These are phyloP conservation scores for Schizophyllum amplum DNA, from an alignment of 1,284 basidiomycete species.

Conservation along the genomic window DNA sequence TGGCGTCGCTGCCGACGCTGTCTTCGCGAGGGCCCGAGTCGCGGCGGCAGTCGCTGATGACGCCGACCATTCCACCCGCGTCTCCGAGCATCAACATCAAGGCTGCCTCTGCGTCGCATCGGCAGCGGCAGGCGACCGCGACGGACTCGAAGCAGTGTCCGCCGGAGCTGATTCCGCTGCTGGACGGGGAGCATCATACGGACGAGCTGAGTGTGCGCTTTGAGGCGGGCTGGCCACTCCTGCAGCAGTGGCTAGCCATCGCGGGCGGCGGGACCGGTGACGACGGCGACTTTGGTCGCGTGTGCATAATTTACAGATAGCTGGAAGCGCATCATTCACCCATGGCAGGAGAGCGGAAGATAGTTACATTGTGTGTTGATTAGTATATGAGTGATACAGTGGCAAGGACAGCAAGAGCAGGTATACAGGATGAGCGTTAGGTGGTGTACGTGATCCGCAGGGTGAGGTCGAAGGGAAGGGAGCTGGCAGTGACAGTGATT, in stretches of 20 bases:
- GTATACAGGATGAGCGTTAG: constrained; percentile 18
- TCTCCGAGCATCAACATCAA: constrained; percentile 7
- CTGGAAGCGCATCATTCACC: no score
- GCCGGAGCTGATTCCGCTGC: constrained; percentile 48
- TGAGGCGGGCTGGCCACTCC: constrained; percentile 75
- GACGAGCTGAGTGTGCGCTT: constrained; percentile 85
- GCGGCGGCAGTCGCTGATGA: constrained; percentile 29
- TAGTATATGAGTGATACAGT: background rate
- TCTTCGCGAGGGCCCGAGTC: constrained; percentile 20
- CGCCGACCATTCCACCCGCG: background rate
- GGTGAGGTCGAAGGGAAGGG: constrained; percentile 81
- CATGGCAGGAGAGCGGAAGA: no score
- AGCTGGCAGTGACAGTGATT: constrained; percentile 81
- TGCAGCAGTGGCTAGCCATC: constrained; percentile 67
- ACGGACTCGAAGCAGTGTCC: constrained; percentile 31
- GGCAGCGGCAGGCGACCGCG: constrained; percentile 7
- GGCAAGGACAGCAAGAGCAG: background rate
- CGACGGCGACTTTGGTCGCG: constrained; percentile 31
- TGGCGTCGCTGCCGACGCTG: constrained; percentile 8
- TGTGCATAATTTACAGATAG: constrained; percentile 38
- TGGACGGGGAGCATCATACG: constrained; percentile 87
- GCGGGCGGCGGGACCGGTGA: constrained; percentile 48
- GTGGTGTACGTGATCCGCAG: constrained; percentile 54
- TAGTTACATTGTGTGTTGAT: background rate
- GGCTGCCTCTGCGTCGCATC: constrained; percentile 16